Evolutionary conservation across 2,329 filamentous ascomycete species (phyloP).

Genomic region (Magnaporthiopsis incrustans): DNA sequence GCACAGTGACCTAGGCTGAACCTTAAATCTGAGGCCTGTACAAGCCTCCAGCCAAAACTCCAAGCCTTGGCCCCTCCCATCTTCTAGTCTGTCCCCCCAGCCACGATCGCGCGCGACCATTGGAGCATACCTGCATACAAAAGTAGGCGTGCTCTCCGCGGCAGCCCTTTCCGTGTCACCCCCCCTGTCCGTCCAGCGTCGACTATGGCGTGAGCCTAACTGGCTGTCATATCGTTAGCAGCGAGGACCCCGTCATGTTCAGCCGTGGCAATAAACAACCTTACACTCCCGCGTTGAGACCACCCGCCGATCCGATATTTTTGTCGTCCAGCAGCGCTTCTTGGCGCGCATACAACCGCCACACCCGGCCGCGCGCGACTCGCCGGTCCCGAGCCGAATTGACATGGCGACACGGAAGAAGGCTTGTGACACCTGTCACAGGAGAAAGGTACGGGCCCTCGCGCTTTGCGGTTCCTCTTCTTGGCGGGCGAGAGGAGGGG

Average conservation of each 20-base stretch:
- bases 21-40: background rate
- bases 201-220: background rate
- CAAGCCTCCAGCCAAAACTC: background rate
- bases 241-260: background rate
- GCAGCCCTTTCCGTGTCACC: too few relatives aligned
- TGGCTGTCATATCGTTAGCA: background rate
- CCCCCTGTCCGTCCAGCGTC: too few relatives aligned
- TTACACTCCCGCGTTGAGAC: background rate
- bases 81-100: too few relatives aligned
- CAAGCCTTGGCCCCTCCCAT: background rate
- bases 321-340: background rate
- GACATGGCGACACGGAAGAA: constrained; percentile 8
- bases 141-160: background rate
- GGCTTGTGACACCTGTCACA: constrained; percentile 13
- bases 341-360: background rate
- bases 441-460: constrained; percentile 10
- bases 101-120: background rate
- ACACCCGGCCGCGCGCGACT: background rate
- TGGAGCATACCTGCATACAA: background rate
- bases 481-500: background rate
- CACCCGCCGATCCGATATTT: background rate
- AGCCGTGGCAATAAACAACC: background rate
- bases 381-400: too few relatives aligned
- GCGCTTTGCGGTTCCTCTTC: background rate
- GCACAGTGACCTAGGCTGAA: background rate